A percentile compares a stretch with the other conserved stretches of the same genome.
These are phyloP conservation scores for Verticillium dahliae DNA, from an alignment of 2,329 filamentous ascomycete species.

Conservation along the genomic window DNA sequence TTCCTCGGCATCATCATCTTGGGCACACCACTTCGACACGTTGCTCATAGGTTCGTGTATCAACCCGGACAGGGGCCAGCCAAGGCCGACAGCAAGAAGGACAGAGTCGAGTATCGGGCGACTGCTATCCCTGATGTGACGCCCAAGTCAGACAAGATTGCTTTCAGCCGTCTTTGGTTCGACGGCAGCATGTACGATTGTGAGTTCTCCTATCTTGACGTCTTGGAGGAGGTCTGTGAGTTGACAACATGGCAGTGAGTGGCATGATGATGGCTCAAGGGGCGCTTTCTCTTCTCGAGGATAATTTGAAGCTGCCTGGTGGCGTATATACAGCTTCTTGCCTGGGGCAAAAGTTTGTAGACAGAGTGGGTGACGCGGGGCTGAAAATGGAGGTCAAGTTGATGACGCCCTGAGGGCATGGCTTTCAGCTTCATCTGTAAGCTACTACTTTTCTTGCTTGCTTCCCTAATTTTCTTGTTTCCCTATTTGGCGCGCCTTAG, in stretches of 20 bases:
- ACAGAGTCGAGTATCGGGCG: constrained; percentile 57
- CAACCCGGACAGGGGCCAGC: constrained; percentile 50
- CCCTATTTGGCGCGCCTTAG: no score
- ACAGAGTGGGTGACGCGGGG: constrained; percentile 54
- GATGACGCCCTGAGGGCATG: neutral
- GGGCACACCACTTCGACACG: constrained; percentile 35
- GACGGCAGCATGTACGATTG: constrained; percentile 59
- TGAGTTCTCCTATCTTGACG: constrained; percentile 29
- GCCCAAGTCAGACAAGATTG: constrained; percentile 36
- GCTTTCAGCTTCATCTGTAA: neutral
- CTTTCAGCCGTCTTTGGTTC: constrained; percentile 47
- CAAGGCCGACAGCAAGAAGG: constrained; percentile 46
- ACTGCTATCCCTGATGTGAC: constrained; percentile 55
- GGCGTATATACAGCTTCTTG: constrained; percentile 68
- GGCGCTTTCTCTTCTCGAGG: constrained; percentile 58
- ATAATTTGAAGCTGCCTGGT: constrained; percentile 53
- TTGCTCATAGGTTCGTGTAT: constrained; percentile 36
- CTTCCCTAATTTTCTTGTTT: no score
- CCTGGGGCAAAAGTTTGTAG: constrained; percentile 60
- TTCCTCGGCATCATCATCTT: constrained; percentile 36
- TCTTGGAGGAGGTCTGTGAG: neutral
- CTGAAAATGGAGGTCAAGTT: constrained; percentile 55
- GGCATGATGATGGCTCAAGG: constrained; percentile 57
- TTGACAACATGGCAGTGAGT: constrained; percentile 45
- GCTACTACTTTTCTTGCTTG: no score